phyloP scores from a whole-genome alignment of 345 rosid species.

The Raphanus raphanistrum region DNA sequence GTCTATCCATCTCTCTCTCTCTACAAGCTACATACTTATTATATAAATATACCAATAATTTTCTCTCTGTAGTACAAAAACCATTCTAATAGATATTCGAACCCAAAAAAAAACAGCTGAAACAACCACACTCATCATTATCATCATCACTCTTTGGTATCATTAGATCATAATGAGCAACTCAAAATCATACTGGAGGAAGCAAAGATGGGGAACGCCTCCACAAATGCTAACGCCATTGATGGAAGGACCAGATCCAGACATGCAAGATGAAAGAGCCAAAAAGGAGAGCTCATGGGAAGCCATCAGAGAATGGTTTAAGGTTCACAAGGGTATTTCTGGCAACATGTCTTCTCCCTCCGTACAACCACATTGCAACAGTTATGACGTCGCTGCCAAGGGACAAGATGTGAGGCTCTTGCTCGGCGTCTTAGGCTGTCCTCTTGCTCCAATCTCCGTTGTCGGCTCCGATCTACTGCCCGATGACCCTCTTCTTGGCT shows the following conservation, averaged over 20 bases:
- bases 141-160: constrained; percentile 2
- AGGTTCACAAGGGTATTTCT: constrained; percentile 66
- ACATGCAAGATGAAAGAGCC: constrained; percentile 68
- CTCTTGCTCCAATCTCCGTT: constrained; percentile 87
- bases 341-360: constrained; percentile 40
- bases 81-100: constrained; percentile 14
- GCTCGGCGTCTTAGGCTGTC: constrained; percentile 89
- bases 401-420: constrained; percentile 75
- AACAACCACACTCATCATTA: constrained; percentile 8
- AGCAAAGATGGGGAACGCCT: constrained; percentile 62
- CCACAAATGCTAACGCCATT: constrained; percentile 76
- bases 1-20: constrained; percentile 33
- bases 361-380: constrained; percentile 36
- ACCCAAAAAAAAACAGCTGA: constrained; percentile 5
- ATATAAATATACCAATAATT: constrained; percentile 24
- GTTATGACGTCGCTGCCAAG: constrained; percentile 45
- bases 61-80: constrained; percentile 17
- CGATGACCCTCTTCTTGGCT: constrained; percentile 43
- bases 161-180: constrained; percentile 32
- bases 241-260: constrained; percentile 96
- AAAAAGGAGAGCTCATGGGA: constrained; percentile 91
- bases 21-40: constrained; percentile 9
- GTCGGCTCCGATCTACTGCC: constrained; percentile 38
- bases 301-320: constrained; percentile 87
- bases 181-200: constrained; percentile 47